These are phyloP conservation scores for Colletotrichum neosansevieriae DNA, from an alignment of 2,329 filamentous ascomycete genomes.

Conservation along the genomic window DNA sequence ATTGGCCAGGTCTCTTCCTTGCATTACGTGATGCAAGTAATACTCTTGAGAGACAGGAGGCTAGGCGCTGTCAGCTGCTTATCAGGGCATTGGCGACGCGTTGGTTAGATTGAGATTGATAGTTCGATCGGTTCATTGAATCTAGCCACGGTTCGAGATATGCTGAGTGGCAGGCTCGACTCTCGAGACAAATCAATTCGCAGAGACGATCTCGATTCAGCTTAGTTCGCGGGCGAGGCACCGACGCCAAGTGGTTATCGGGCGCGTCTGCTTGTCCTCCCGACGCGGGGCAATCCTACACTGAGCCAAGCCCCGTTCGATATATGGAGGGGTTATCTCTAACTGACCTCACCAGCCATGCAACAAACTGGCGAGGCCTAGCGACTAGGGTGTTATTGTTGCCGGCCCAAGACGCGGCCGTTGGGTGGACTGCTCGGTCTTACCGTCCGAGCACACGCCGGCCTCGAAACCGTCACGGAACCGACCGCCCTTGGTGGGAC, in stretches of 20 bases:
- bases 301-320: conserved; percentile 9
- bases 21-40: conserved; percentile 39
- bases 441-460: conserved; percentile 1
- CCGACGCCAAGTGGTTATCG: conserved; percentile 5
- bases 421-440: conserved; percentile 1
- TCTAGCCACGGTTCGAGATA: neutral
- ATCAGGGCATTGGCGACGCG: neutral
- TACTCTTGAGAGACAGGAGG: conserved; percentile 30
- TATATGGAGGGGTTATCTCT: conserved; percentile 7
- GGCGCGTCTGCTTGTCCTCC: conserved; percentile 1
- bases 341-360: conserved; percentile 6
- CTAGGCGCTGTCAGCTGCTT: conserved; percentile 1
- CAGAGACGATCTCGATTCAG: conserved; percentile 4
- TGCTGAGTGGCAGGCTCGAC: conserved; percentile 5
- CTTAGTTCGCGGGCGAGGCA: conserved; percentile 13
- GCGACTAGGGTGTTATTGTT: neutral
- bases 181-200: conserved; percentile 15
- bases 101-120: conserved; percentile 15
- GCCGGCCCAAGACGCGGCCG: neutral
- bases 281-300: conserved; percentile 23
- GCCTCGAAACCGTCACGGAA: conserved; percentile 24
- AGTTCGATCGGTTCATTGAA: conserved; percentile 8
- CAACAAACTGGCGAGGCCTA: conserved; percentile 4
- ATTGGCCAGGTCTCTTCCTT: conserved; percentile 31
- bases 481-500: conserved; percentile 28